phyloP scores from a whole-genome alignment of 2,329 filamentous ascomycete species.

The Cladosporium sp. region DNA sequence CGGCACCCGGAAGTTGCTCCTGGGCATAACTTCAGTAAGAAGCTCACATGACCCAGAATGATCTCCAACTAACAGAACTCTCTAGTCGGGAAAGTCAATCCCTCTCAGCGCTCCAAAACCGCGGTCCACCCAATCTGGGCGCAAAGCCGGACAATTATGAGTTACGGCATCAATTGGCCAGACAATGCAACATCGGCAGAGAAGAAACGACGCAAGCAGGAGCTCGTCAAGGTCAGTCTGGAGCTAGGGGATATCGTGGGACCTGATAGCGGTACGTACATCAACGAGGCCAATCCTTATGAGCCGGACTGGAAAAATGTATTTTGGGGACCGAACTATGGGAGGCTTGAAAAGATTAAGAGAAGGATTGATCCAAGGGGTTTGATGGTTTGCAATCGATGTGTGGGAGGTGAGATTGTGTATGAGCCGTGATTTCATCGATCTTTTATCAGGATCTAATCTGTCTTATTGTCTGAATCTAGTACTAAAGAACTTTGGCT shows the following conservation, averaged over 20 bases:
- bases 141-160: background rate
- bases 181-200: background rate
- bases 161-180: conserved; percentile 1
- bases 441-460: too few species aligned
- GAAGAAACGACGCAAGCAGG: background rate
- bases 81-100: background rate
- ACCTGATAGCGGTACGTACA: background rate
- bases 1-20: background rate
- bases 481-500: too few species aligned
- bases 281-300: background rate
- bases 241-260: background rate
- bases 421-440: background rate
- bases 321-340: conserved; percentile 1
- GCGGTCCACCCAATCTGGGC: conserved; percentile 1
- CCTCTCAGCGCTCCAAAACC: background rate
- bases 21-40: conserved; percentile 2
- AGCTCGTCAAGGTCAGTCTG: background rate
- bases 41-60: background rate
- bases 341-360: background rate
- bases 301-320: conserved; percentile 1
- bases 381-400: background rate
- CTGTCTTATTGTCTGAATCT: too few species aligned
- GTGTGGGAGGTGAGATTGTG: background rate
- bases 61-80: background rate
- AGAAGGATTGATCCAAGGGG: background rate